A percentile compares a stretch with the other conserved stretches of the same genome.
Conservation (phyloP, 2,329 filamentous ascomycete species). For the Cladophialophora chaetospira region DNA sequence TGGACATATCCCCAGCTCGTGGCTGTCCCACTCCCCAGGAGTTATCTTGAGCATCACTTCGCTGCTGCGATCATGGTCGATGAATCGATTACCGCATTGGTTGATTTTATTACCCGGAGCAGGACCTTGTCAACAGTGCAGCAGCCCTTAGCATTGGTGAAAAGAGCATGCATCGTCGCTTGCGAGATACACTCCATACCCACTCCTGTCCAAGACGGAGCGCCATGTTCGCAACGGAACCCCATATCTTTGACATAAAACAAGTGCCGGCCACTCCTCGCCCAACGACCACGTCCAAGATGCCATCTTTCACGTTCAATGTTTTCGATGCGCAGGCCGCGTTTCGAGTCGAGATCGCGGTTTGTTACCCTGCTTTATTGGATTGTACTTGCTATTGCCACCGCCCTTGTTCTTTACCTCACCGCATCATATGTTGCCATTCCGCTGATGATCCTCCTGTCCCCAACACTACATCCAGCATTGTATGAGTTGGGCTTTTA, state of each 20-base stretch:
- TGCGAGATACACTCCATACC: too few species aligned
- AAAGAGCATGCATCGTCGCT: too few species aligned
- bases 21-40: neutral
- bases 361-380: slow-evolving; percentile 3
- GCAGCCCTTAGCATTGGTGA: too few species aligned
- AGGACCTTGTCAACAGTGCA: too few species aligned
- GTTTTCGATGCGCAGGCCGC: neutral
- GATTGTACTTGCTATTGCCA: neutral
- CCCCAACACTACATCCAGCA: slow-evolving; percentile 20
- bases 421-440: slow-evolving; percentile 8
- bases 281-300: neutral
- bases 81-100: too few species aligned
- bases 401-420: slow-evolving; percentile 5
- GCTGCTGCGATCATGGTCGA: too few species aligned
- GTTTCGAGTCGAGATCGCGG: slow-evolving; percentile 13
- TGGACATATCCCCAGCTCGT: neutral
- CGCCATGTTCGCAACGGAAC: too few species aligned
- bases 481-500: slow-evolving; percentile 25
- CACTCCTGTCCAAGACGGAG: too few species aligned
- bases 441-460: slow-evolving; percentile 19
- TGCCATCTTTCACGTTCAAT: slow-evolving; percentile 3
- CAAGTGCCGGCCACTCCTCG: too few species aligned
- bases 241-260: too few species aligned
- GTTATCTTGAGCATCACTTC: too few species aligned
- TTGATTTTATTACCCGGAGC: too few species aligned